Evolutionary conservation across 306 rosid species (phyloP), one percentile per base, ranked within the genome.

Genomic region (Pueraria montana): DNA sequence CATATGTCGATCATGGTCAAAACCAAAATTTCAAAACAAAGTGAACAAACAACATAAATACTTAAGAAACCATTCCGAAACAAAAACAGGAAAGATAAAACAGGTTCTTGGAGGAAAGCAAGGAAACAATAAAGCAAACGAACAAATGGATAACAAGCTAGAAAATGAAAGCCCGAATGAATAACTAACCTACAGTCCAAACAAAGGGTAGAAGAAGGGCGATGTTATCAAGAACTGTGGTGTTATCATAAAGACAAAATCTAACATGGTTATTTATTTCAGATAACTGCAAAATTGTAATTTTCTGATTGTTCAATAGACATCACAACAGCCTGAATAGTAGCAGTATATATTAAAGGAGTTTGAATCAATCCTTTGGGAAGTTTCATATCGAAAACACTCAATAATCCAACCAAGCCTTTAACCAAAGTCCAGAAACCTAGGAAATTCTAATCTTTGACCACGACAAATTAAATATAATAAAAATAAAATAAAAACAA

Each of bases 371-470:
- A 67, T 18, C 40, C 43, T n/a, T 11, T 6, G 10, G 4, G 13
- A 74, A 58, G 17, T 20, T 38, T 11, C 10, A 78, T 11, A 36
- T 11, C 1, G 7, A 46, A 66, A 59, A 38, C 30, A 18, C 11
- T 32, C 82, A 79, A 83, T 9, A 49, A 42, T 63, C 30, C 20
- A 36, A 34, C 17, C 24, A 86, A 58, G 5, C 27, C 40, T 11
- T n/a, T n/a, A 74, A 30, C n/a, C 6, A 69, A 69, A 68, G 17
- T 4, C 14, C 49, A 79, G n/a, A n/a, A n/a, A n/a, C n/a, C n/a
- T n/a, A n/a, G 32, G 26, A 67, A 74, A 45, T 27, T 38, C 9
- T 49, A 38, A 12, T 40, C 17, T 53, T n/a, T 72, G 63, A 52
- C 45, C 42, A 42, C 9, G 18, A 5, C 49, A 56, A 61, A 12